These are phyloP conservation scores for Botrytis paeoniae DNA, from an alignment of 2,329 filamentous ascomycete genomes.

Conservation along the genomic window DNA sequence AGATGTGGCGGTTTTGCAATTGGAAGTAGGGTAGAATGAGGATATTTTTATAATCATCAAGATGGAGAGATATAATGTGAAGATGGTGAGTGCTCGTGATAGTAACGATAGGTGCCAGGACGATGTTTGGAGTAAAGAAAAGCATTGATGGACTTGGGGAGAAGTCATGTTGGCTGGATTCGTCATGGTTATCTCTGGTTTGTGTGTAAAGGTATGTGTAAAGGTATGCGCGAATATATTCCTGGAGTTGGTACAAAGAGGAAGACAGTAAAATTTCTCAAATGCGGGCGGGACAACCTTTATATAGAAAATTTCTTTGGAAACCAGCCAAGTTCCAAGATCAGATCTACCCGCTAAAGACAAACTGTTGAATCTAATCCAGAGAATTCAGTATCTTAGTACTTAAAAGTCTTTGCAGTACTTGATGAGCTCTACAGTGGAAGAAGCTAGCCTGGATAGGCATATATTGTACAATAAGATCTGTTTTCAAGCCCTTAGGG, in stretches of 20 bases:
- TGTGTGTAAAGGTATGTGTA: not conserved
- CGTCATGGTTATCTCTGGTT: not conserved
- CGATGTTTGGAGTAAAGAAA: not conserved
- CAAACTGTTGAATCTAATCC: not conserved
- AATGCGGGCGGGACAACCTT: not conserved
- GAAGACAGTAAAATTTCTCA: not conserved
- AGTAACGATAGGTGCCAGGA: not conserved
- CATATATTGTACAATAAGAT: too few species aligned
- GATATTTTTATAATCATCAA: too few species aligned
- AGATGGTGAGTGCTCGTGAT: too few species aligned
- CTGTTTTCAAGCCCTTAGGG: too few species aligned
- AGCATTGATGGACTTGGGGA: not conserved
- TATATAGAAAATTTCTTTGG: not conserved
- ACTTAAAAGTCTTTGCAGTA: not conserved
- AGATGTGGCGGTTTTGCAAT: too few species aligned
- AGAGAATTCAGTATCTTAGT: not conserved
- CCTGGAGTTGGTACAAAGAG: not conserved
- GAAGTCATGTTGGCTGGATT: not conserved
- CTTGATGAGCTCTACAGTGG: not conserved
- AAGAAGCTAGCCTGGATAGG: too few species aligned
- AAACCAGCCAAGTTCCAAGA: not conserved
- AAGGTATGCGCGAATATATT: not conserved
- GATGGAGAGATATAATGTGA: too few species aligned
- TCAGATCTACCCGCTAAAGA: not conserved
- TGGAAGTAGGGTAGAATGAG: too few species aligned